phyloP scores from a whole-genome alignment of 2,329 filamentous ascomycete genomes.

The Aspergillus japonicus region DNA sequence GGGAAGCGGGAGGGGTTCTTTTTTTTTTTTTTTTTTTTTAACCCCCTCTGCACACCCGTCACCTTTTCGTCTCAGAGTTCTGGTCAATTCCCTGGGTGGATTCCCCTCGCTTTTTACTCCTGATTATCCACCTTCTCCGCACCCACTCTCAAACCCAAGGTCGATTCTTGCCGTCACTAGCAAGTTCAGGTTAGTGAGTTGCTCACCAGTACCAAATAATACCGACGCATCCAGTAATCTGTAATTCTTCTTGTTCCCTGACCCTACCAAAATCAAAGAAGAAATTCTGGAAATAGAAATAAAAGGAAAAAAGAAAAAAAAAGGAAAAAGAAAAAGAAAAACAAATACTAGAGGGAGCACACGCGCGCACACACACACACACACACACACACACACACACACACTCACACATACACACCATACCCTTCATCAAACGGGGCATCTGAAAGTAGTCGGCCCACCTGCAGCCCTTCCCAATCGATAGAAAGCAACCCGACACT shows the following conservation, averaged over 20 bases:
- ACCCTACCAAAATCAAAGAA: background rate
- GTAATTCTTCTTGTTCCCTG: background rate
- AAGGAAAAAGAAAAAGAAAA: too few species aligned
- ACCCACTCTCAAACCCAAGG: constrained; percentile 6
- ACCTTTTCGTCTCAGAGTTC: background rate
- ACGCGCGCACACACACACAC: too few species aligned
- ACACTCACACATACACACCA: background rate
- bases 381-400: background rate
- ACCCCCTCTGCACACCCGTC: background rate
- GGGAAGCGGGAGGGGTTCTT: background rate
- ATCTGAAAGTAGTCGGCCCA: constrained; percentile 14
- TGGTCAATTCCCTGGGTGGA: background rate
- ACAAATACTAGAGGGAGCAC: too few species aligned
- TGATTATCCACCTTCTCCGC: constrained; percentile 11
- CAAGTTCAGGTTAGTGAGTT: background rate
- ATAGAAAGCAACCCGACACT: constrained; percentile 15
- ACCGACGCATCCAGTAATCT: background rate
- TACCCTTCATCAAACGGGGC: constrained; percentile 13
- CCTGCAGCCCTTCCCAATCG: constrained; percentile 18
- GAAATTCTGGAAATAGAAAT: background rate
- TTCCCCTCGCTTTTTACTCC: background rate
- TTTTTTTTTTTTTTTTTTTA: background rate
- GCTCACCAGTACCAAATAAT: background rate
- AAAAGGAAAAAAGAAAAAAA: background rate
- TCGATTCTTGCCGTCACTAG: background rate